phyloP scores from a whole-genome alignment of 1,284 basidiomycete genomes.

The Sanghuangporus weigelae region DNA sequence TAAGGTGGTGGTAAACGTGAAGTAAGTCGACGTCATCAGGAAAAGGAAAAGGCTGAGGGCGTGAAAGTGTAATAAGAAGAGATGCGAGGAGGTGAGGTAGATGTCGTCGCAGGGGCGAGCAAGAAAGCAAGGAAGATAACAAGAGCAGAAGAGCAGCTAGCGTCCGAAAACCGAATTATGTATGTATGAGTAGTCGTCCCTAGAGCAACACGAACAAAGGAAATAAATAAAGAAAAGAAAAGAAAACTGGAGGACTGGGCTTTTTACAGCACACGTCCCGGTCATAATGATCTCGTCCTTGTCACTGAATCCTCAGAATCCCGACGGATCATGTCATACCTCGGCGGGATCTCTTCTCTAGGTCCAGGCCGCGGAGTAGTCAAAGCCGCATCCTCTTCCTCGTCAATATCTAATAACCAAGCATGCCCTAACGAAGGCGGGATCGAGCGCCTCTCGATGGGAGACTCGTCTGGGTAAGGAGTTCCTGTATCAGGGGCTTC shows the following conservation, averaged over 20 bases:
- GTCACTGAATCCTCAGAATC: conserved; percentile 2
- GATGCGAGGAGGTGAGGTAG: neutral
- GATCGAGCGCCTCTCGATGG: conserved; percentile 1
- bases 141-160: neutral
- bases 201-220: neutral
- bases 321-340: conserved; percentile 12
- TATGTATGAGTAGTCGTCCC: neutral
- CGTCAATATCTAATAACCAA: conserved; percentile 1
- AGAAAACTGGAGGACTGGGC: neutral
- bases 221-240: neutral
- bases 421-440: neutral
- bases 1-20: neutral
- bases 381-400: neutral
- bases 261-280: neutral
- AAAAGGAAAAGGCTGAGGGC: neutral
- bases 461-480: conserved; percentile 3
- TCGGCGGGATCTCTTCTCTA: conserved; percentile 10
- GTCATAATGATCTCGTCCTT: neutral
- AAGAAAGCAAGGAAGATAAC: neutral
- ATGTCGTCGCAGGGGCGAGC: neutral
- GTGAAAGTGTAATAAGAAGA: neutral
- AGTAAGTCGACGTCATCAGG: neutral
- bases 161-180: neutral
- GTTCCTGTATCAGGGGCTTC: neutral
- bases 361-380: neutral